Base-by-base conservation (phyloP, 1,139 yeast genomes). In the Suhomyces kunorum region DNA sequence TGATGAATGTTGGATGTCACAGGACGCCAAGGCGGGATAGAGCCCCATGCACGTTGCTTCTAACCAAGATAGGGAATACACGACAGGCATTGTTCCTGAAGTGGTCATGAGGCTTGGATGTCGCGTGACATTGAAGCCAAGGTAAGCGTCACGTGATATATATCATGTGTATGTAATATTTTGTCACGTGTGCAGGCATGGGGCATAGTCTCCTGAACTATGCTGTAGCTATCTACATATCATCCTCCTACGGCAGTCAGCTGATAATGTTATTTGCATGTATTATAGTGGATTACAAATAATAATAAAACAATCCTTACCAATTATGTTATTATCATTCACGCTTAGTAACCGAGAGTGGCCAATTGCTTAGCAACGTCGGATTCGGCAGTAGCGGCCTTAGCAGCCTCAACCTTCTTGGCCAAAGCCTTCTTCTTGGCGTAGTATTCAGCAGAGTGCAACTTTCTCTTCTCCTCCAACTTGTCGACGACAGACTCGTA, bases 401-500 rank as follows among this genome's bases (percentile, higher is more conserved):
- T 77, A 67, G 96, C 98, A 68, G 89, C 82, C 58, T 79, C 78
- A 59, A 84, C 76, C 86, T 89, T 92, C 85, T 87, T 87, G 74
- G 85, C 78, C 70, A 88, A 86, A 74, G 98, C 96, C 74, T 78
- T 81, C 96, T 90, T 94, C 87, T 88, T 89, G 66, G 96, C 95
- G 82, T 89, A 88, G 85, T 88, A 94, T 76, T 95, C 98, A 71
- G 96, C 95, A 65, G 96, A 83, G 83, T 86, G 89, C 74, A 90
- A 95, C 87, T 88, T 90, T 82, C 99, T 87, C 92, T 95, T 92
- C 77, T 89, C 98, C 83, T 92, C 98, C 73, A 92, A 87, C 74
- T 90, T 84, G 69, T 87, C 88, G 64, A 92, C 98, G 69, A 94
- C 85, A 57, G 94, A 89, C 79, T 90, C 95, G 95, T 92, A 94